A percentile compares a stretch with the other conserved stretches of the same genome.
These are phyloP conservation scores for Nitzschia inconspicua DNA, from an alignment of 108 stramenopile genomes.

Conservation along the genomic window DNA sequence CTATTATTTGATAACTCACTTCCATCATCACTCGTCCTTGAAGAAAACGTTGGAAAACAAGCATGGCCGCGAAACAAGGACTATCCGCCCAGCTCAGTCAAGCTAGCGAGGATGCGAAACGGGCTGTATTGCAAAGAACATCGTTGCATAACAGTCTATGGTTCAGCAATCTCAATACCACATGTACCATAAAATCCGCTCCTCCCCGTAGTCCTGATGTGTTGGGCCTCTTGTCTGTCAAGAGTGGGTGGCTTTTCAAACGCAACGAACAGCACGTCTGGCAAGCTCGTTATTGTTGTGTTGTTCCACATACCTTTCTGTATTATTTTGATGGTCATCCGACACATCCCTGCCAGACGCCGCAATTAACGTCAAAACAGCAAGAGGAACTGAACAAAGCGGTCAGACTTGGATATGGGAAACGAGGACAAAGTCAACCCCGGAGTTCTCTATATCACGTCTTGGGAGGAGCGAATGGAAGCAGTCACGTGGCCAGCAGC, in stretches of 20 bases:
- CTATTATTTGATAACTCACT: too few species aligned
- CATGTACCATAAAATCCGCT: constrained; percentile 88
- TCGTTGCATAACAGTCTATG: constrained; percentile 59
- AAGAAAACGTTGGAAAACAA: too few species aligned
- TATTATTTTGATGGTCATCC: constrained; percentile 93
- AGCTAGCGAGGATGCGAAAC: constrained; percentile 85
- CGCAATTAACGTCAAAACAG: constrained; percentile 45
- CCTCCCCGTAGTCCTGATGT: constrained; percentile 85
- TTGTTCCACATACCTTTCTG: constrained; percentile 93
- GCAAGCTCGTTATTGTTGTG: constrained; percentile 93
- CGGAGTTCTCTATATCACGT: constrained; percentile 39
- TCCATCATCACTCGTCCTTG: too few species aligned
- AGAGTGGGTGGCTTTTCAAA: constrained; percentile 90
- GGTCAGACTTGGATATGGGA: constrained; percentile 59
- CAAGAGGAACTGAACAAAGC: constrained; percentile 73
- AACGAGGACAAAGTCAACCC: constrained; percentile 38
- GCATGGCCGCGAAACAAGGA: constrained; percentile 88
- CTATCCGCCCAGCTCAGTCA: constrained; percentile 82
- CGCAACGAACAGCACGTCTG: constrained; percentile 92
- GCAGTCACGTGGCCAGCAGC: constrained; percentile 4
- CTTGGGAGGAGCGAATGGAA: constrained; percentile 17
- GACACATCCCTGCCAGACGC: constrained; percentile 16
- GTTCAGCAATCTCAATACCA: constrained; percentile 84
- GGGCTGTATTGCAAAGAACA: constrained; percentile 69
- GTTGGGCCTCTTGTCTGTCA: constrained; percentile 59